A percentile compares a stretch with the other conserved stretches of the same genome.
Evolutionary conservation across 371 early-diverging fungal genomes (phyloP).

Genomic region (Actinomucor elegans): DNA sequence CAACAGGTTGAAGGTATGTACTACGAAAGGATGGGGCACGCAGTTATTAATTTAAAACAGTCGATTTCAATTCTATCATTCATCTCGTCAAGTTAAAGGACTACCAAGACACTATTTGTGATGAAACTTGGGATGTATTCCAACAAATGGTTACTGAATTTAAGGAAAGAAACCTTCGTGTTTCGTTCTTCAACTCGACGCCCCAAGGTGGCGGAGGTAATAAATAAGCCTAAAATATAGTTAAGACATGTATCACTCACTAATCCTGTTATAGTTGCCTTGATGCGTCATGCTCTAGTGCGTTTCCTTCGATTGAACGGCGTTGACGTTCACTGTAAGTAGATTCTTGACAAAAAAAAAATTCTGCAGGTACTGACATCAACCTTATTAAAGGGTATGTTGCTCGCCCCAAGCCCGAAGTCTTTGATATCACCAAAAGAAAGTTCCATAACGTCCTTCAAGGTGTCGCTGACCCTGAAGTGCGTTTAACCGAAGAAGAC

Average conservation of each 20-base stretch:
- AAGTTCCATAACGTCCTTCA: slow-evolving; percentile 91
- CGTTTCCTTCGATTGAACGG: slow-evolving; percentile 67
- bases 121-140: slow-evolving; percentile 63
- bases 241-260: not conserved
- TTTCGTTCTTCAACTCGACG: slow-evolving; percentile 84
- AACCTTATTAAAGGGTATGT: slow-evolving; percentile 56
- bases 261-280: slow-evolving; percentile 60
- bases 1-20: slow-evolving; percentile 46
- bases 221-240: too few relatives aligned
- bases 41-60: too few relatives aligned
- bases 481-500: slow-evolving; percentile 66
- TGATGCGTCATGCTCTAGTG: slow-evolving; percentile 86
- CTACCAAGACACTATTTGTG: slow-evolving; percentile 57
- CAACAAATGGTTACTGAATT: slow-evolving; percentile 48
- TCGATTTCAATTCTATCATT: slow-evolving; percentile 68
- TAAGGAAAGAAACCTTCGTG: slow-evolving; percentile 51
- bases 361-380: not conserved
- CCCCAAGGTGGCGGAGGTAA: slow-evolving; percentile 86
- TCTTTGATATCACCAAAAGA: slow-evolving; percentile 83
- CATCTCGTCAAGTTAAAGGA: slow-evolving; percentile 59
- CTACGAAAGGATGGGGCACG: not conserved
- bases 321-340: slow-evolving; percentile 67
- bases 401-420: slow-evolving; percentile 75
- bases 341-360: not conserved
- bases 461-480: slow-evolving; percentile 71